A percentile compares a stretch with the other conserved stretches of the same genome.
phyloP scores from a whole-genome alignment of 805 yeast genomes.

The Gaillardinia entomophila region DNA sequence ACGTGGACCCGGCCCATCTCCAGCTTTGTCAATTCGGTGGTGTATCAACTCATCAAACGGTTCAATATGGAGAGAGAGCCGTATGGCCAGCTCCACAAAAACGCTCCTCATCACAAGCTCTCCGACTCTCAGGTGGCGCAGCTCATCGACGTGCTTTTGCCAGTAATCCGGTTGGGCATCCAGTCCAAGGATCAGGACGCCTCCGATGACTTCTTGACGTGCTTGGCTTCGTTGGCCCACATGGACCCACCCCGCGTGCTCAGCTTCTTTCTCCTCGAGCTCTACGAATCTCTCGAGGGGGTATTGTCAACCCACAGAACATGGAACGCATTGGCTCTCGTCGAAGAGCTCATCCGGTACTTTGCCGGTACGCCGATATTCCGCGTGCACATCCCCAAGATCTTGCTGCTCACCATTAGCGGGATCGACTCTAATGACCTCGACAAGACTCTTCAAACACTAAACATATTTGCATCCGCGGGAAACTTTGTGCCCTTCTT shows the following conservation, averaged over 20 bases:
- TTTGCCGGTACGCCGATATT: conserved; percentile 59
- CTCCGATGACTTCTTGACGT: conserved; percentile 51
- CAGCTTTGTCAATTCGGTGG: conserved; percentile 54
- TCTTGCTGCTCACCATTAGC: conserved; percentile 63
- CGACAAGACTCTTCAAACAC: conserved; percentile 59
- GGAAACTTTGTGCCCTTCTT: conserved; percentile 69
- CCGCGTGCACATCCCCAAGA: conserved; percentile 73
- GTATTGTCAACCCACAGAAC: conserved; percentile 72
- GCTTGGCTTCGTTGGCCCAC: conserved; percentile 60
- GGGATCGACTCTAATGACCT: conserved; percentile 90
- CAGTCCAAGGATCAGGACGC: conserved; percentile 63
- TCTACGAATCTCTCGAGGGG: conserved; percentile 70
- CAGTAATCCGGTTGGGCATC: conserved; percentile 61
- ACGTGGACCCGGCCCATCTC: conserved; percentile 76
- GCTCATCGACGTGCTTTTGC: conserved; percentile 50
- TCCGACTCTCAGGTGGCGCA: conserved; percentile 23
- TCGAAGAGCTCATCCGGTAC: conserved; percentile 60
- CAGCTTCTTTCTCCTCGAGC: conserved; percentile 55
- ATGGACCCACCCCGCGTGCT: conserved; percentile 51
- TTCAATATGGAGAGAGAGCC: conserved; percentile 41
- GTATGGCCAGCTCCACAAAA: conserved; percentile 15
- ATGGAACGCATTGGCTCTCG: conserved; percentile 60
- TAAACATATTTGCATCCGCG: conserved; percentile 63
- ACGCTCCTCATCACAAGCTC: conserved; percentile 29
- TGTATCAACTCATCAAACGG: conserved; percentile 57